Percentiles rank a stretch among this genome's conserved stretches.
phyloP scores from a whole-genome alignment of 495 filamentous ascomycete genomes.

The Tirmania nivea region DNA sequence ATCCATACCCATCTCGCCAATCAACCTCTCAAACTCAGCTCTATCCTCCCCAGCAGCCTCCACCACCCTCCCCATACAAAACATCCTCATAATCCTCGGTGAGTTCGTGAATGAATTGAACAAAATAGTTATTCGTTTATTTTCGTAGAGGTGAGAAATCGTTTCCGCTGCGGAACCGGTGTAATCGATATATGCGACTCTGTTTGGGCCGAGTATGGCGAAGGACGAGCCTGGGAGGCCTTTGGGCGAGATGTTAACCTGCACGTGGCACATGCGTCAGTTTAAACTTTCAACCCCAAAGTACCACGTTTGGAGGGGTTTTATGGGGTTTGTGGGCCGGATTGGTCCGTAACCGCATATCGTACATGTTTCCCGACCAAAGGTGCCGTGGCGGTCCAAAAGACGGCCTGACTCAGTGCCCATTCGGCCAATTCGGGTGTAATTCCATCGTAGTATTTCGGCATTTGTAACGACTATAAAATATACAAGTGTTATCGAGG shows the following conservation, averaged over 20 bases:
- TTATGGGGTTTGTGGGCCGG: neutral
- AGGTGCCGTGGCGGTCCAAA: conserved; percentile 48
- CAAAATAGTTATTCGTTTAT: conserved; percentile 48
- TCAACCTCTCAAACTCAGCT: conserved; percentile 25
- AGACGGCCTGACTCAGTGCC: conserved; percentile 39
- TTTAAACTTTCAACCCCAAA: too few species aligned
- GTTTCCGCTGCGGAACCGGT: conserved; percentile 54
- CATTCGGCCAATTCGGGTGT: conserved; percentile 33
- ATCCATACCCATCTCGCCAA: conserved; percentile 22
- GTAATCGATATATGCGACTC: conserved; percentile 48
- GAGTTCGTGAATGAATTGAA: conserved; percentile 43
- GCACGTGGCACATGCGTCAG: neutral
- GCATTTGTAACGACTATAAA: conserved; percentile 25
- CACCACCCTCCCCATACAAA: conserved; percentile 41
- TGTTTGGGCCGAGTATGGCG: conserved; percentile 33
- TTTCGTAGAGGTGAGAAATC: conserved; percentile 50
- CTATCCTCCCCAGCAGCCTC: conserved; percentile 27
- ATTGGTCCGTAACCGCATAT: neutral
- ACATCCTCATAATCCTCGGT: conserved; percentile 49
- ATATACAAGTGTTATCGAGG: too few species aligned
- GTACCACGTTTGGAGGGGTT: too few species aligned
- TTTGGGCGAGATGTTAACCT: conserved; percentile 51
- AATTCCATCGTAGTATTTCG: conserved; percentile 38
- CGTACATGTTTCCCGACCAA: conserved; percentile 28
- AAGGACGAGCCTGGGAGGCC: conserved; percentile 34